Evolutionary conservation across 108 stramenopile species (phyloP).

Genomic region (Skeletonema costatum): DNA sequence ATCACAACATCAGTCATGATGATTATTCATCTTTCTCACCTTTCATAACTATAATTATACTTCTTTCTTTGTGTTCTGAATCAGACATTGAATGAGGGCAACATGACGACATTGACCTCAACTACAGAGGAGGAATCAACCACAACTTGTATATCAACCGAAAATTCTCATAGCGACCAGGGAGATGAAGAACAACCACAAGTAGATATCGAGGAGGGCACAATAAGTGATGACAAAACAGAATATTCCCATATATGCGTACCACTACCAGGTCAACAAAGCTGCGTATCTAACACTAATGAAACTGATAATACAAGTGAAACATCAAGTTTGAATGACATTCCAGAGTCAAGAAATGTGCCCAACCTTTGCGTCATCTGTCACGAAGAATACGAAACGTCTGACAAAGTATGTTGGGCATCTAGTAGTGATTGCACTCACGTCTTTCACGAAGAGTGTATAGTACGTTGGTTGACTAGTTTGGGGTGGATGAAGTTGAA

Average conservation of each 20-base stretch:
- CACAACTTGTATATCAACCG: not conserved
- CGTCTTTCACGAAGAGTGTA: conserved; percentile 53
- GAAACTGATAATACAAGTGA: not conserved
- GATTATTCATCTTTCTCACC: too few species aligned
- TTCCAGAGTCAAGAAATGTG: conserved; percentile 26
- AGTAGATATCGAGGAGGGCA: not conserved
- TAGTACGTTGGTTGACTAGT: conserved; percentile 45
- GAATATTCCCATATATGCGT: not conserved
- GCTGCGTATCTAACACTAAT: not conserved
- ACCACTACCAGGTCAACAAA: not conserved
- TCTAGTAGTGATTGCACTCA: conserved; percentile 51
- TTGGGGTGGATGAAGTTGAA: conserved; percentile 46
- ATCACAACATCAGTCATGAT: too few species aligned
- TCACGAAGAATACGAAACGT: conserved; percentile 42
- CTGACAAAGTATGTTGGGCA: conserved; percentile 62
- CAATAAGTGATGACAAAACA: not conserved
- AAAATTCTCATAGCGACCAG: not conserved
- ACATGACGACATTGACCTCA: not conserved
- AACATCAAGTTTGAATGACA: not conserved
- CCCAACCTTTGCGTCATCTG: conserved; percentile 72
- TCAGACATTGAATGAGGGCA: not conserved
- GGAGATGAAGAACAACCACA: not conserved
- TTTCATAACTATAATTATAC: not conserved
- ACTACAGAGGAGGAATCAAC: not conserved
- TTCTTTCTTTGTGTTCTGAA: not conserved